Conservation (phyloP, 441 rosid species). For the Corymbia citriodora region DNA sequence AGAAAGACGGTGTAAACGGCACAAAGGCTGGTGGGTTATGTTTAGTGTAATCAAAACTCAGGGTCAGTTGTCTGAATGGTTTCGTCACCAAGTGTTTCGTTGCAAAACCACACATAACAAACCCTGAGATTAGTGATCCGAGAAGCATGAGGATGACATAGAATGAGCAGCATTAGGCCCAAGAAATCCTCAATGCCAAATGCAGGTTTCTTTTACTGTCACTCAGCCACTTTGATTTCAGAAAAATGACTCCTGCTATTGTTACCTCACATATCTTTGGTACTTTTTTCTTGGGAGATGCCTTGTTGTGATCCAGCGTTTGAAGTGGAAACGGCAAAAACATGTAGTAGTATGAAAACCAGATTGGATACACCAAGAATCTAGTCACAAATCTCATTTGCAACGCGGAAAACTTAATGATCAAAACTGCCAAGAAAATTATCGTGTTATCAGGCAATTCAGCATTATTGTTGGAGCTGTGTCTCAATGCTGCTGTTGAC, state of each 20-base stretch:
- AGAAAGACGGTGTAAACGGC: conserved; percentile 1
- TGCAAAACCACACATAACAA: conserved; percentile 20
- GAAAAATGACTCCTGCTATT: background rate
- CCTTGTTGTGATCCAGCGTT: background rate
- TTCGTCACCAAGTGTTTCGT: conserved; percentile 14
- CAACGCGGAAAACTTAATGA: background rate
- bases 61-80: conserved; percentile 19
- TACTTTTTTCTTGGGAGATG: background rate
- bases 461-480: background rate
- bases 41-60: conserved; percentile 35
- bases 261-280: background rate
- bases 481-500: too few relatives aligned
- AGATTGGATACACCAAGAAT: conserved; percentile 20
- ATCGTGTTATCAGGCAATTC: background rate
- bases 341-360: conserved; percentile 12
- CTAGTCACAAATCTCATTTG: conserved; percentile 11
- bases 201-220: background rate
- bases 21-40: conserved; percentile 30
- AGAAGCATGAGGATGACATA: conserved; percentile 24
- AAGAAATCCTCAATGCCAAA: background rate
- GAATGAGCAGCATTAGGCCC: conserved; percentile 27
- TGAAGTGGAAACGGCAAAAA: too few relatives aligned
- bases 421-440: background rate
- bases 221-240: background rate
- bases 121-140: conserved; percentile 18